These are phyloP conservation scores for Spergularia bocconei DNA, from an alignment of 148 eudicot species.

Conservation along the genomic window DNA sequence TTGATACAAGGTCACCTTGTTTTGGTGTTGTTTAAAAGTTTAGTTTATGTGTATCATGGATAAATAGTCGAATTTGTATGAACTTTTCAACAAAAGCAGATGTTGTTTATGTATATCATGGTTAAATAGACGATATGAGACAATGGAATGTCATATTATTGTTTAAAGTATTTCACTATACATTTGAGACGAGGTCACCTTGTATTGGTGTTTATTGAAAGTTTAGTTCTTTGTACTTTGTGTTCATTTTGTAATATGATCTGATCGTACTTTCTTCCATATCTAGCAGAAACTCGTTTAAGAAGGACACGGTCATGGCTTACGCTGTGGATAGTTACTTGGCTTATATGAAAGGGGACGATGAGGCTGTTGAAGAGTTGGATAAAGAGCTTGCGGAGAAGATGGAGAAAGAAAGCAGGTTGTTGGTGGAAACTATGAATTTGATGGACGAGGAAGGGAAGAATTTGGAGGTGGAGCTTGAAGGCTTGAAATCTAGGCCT, in stretches of 20 bases:
- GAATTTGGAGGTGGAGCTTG: conserved; percentile 50
- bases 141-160: no score
- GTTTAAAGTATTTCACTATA: no score
- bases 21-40: no score
- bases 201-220: no score
- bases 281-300: conserved; percentile 21
- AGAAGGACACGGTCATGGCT: conserved; percentile 35
- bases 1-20: no score
- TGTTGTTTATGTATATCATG: no score
- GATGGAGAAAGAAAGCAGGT: conserved; percentile 40
- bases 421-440: conserved; percentile 32
- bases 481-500: conserved; percentile 47
- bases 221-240: no score
- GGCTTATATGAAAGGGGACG: conserved; percentile 68
- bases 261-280: background rate
- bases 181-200: no score
- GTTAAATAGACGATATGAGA: no score
- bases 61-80: no score
- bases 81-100: no score
- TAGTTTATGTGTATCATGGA: no score
- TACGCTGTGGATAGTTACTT: conserved; percentile 50
- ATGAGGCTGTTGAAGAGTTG: conserved; percentile 47
- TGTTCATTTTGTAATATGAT: background rate
- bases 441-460: conserved; percentile 33
- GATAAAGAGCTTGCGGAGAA: conserved; percentile 48